Conservation (phyloP, 805 yeast genomes). For the Candida caryicola region DNA sequence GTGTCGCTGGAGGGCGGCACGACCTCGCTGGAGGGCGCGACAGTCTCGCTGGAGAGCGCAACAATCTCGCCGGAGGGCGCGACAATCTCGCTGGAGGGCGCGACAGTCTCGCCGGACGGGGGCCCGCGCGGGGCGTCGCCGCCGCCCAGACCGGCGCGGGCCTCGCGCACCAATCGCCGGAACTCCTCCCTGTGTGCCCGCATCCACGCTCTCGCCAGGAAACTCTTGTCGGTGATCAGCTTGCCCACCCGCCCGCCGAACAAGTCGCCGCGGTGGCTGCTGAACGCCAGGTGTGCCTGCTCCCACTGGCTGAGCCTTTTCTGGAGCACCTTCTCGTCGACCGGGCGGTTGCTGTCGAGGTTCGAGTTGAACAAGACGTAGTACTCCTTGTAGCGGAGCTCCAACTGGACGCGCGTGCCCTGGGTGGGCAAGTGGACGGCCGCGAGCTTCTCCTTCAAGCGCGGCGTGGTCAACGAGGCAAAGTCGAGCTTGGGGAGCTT, state of each 20-base stretch:
- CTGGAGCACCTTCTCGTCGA: slow-evolving; percentile 51
- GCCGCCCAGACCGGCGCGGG: too few relatives aligned
- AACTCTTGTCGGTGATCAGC: slow-evolving; percentile 44
- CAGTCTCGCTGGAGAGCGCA: too few relatives aligned
- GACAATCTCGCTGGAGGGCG: too few relatives aligned
- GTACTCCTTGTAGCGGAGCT: slow-evolving; percentile 72
- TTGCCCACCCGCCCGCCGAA: slow-evolving; percentile 23
- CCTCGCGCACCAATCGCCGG: slow-evolving; percentile 26
- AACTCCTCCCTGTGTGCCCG: slow-evolving; percentile 39
- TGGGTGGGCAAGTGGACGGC: slow-evolving; percentile 53
- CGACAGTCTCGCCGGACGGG: too few relatives aligned
- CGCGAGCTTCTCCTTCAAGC: slow-evolving; percentile 58
- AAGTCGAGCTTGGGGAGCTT: slow-evolving; percentile 66
- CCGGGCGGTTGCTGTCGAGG: slow-evolving; percentile 67
- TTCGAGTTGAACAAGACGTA: slow-evolving; percentile 78
- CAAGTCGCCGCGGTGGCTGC: slow-evolving; percentile 20
- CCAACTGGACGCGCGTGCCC: slow-evolving; percentile 66
- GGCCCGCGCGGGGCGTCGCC: too few relatives aligned
- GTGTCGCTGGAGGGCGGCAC: too few relatives aligned
- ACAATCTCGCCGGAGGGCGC: too few relatives aligned
- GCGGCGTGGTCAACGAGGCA: slow-evolving; percentile 53
- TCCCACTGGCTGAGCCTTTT: slow-evolving; percentile 71
- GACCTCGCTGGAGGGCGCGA: too few relatives aligned
- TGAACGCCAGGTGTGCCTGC: slow-evolving; percentile 32
- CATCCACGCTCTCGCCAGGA: slow-evolving; percentile 46